Evolutionary conservation across 768 basidiomycete species (phyloP).

Genomic region (Russula vinacea): DNA sequence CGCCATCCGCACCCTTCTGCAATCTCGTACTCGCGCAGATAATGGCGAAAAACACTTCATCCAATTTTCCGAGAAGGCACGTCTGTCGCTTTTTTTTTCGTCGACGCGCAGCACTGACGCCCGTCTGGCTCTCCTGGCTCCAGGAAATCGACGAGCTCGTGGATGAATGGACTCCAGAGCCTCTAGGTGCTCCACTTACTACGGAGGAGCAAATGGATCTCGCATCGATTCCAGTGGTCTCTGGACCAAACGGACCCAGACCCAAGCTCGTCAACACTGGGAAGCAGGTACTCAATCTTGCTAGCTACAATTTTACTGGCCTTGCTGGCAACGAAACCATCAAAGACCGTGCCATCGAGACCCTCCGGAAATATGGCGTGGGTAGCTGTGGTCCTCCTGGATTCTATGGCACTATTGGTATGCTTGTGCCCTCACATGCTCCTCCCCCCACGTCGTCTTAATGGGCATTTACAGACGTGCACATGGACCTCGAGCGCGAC

Average conservation of each 20-base stretch:
- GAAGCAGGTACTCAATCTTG: slow-evolving; percentile 79
- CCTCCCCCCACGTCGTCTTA: background rate
- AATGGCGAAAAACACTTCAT: slow-evolving; percentile 85
- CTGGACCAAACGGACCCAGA: slow-evolving; percentile 78
- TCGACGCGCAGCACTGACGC: background rate
- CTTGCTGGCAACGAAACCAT: slow-evolving; percentile 84
- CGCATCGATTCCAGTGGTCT: slow-evolving; percentile 69
- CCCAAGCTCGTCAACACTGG: slow-evolving; percentile 71
- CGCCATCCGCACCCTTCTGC: slow-evolving; percentile 84
- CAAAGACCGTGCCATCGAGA: slow-evolving; percentile 81
- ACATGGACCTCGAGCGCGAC: slow-evolving; percentile 82
- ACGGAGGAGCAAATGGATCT: slow-evolving; percentile 64
- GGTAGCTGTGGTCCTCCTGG: slow-evolving; percentile 96
- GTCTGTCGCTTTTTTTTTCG: slow-evolving; percentile 27
- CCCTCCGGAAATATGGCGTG: slow-evolving; percentile 82
- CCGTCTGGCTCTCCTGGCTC: background rate
- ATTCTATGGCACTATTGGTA: slow-evolving; percentile 95
- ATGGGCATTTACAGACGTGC: slow-evolving; percentile 64
- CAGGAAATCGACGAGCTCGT: slow-evolving; percentile 98
- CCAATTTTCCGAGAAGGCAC: slow-evolving; percentile 83
- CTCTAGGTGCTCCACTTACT: slow-evolving; percentile 63
- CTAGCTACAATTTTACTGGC: slow-evolving; percentile 89
- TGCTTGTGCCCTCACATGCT: slow-evolving; percentile 34
- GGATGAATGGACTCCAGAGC: slow-evolving; percentile 90
- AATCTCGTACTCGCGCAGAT: slow-evolving; percentile 85